Evolutionary conservation across 345 rosid species (phyloP), one percentile per base, ranked within the genome.

Genomic region (Trapa incisa): DNA sequence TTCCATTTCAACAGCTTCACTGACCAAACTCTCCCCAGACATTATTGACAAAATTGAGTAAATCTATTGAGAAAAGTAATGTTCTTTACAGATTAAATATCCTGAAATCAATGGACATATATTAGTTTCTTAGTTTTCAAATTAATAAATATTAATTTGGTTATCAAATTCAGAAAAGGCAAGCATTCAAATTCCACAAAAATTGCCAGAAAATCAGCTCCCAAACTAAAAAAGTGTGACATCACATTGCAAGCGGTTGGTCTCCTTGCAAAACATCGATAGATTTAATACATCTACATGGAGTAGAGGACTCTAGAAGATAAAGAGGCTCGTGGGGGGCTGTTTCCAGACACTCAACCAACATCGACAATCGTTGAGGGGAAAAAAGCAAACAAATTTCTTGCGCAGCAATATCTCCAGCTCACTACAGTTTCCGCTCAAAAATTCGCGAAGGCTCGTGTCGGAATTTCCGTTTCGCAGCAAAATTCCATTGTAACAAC

Each of bases 1-100:
- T 42, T 73, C 72, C 50, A 75, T 78, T 73, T 77, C 82, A 57
- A 80, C 62, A 77, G 61, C 80, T 69, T 84, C 72, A 32, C 74
- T 74, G 64, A 65, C 83, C 38, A 69, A 74, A 78, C 81, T 84
- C 69, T 83, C 86, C 69, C 84, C 88, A 15, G 83, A 86, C 98
- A 92, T 92, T 64, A 71, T 75, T 68, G 74, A 43, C 64, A n/a
- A 69, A 68, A 48, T 6, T 10, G 60, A 64, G 56, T 47, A 10
- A 61, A 57, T 52, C 65, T 22, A 61, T 82, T 75, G 71, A 67
- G 77, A 8, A 2, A 47, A 52, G n/a, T 6, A 4, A 63, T 22
- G 15, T 38, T 8, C 22, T 43, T 37, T 0, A 11, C 38, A 43
- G 43, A 11, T n/a, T 32, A 22, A 43, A 17, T n/a, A 65, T 43